Conservation (phyloP, 2,329 filamentous ascomycete genomes). For the Cordyceps tenuipes region DNA sequence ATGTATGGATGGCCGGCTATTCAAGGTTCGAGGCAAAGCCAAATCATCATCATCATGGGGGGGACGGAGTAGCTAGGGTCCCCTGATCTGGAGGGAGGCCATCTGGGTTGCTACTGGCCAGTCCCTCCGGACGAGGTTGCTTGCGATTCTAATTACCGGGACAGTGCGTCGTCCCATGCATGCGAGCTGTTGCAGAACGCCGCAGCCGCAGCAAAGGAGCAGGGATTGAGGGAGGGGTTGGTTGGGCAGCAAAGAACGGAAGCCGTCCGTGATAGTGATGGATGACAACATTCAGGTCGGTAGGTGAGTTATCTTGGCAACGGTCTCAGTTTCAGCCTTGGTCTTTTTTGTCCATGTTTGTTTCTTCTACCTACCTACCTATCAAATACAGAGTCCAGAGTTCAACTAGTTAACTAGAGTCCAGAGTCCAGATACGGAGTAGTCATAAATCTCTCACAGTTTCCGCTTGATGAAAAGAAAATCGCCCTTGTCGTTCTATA, state of each 20-base stretch:
- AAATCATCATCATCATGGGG: background rate
- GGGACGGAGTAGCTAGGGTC: background rate
- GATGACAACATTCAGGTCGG: too few species aligned
- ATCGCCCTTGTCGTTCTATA: background rate
- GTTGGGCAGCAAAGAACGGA: background rate
- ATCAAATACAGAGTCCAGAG: too few species aligned
- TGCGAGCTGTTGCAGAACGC: background rate
- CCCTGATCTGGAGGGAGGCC: background rate
- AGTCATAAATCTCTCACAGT: background rate
- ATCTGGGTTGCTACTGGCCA: too few species aligned
- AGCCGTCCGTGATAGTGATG: background rate
- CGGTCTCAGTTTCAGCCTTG: too few species aligned
- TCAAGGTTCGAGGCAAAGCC: background rate
- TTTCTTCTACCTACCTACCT: background rate
- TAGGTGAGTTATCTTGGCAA: too few species aligned
- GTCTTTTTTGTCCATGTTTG: too few species aligned
- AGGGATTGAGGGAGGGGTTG: background rate
- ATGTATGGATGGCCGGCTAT: too few species aligned
- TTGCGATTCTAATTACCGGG: background rate
- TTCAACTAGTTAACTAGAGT: too few species aligned
- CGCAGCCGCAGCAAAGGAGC: background rate
- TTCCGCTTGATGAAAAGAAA: background rate
- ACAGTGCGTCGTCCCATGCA: background rate
- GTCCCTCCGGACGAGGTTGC: background rate
- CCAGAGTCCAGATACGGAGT: too few species aligned